phyloP scores from a whole-genome alignment of 2,329 filamentous ascomycete species.

The Xylariaceae sp. region DNA sequence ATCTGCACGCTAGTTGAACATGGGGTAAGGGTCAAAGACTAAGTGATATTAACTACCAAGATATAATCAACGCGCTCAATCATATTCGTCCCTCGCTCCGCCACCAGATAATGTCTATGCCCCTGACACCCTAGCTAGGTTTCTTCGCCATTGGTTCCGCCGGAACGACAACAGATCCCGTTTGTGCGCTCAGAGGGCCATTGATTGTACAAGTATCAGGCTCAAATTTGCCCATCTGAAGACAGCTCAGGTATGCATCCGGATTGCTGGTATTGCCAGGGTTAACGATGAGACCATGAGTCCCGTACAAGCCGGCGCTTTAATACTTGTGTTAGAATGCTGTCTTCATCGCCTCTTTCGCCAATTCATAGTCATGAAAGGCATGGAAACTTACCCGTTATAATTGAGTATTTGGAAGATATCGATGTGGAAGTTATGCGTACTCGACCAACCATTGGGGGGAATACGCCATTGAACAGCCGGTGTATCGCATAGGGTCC shows the following conservation, averaged over 20 bases:
- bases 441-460: constrained; percentile 1
- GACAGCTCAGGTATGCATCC: constrained; percentile 10
- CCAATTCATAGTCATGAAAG: too few relatives aligned
- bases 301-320: constrained; percentile 7
- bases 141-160: too few relatives aligned
- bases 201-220: constrained; percentile 5
- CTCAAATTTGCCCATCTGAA: constrained; percentile 12
- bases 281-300: constrained; percentile 6
- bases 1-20: too few relatives aligned
- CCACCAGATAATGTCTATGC: too few relatives aligned
- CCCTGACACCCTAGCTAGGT: too few relatives aligned
- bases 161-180: constrained; percentile 7
- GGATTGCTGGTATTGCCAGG: constrained; percentile 5
- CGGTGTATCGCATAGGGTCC: constrained; percentile 3
- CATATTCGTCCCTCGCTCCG: too few relatives aligned
- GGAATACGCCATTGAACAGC: constrained; percentile 13
- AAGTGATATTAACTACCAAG: too few relatives aligned
- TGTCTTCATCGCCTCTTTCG: too few relatives aligned
- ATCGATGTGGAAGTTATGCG: constrained; percentile 8
- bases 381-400: constrained; percentile 4
- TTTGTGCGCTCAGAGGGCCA: constrained; percentile 5
- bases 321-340: too few relatives aligned
- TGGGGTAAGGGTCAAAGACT: too few relatives aligned
- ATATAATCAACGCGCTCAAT: too few relatives aligned
- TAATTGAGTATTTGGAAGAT: constrained; percentile 1